Base-by-base conservation (phyloP, 352 stramenopile species). In the Phytophthora pseudosyringae region DNA sequence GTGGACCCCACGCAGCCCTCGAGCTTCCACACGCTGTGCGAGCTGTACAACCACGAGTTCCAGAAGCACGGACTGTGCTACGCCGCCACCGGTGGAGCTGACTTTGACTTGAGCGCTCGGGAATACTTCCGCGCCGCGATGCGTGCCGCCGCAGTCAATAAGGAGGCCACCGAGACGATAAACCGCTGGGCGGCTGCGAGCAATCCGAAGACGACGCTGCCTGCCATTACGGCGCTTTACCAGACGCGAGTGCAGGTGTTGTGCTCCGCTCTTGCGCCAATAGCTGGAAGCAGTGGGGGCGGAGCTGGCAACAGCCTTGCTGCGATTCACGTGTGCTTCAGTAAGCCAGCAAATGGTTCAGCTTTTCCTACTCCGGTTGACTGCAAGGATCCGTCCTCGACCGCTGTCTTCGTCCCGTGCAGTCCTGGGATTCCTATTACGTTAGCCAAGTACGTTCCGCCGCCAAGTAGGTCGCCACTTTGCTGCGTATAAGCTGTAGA, bases 41-140 rank as follows among this genome's bases (percentile, higher is more conserved):
- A 92, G 52, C 76, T 91, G 35, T 95, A 93, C 81, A 90, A 95
- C 73, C 84, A 95, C 69, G 84, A 93, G 73, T 93, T 95, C 73
- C 86, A 95, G 71, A 95, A 95, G 71, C 86, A 95, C 62, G 84
- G 86, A 26, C 65, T 93, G 36, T 95, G 86, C 80, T 95, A 88
- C 67, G 77, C 74, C 28, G 82, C 86, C 5, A 73, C 79, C 31
- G 76, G 53, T 9, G 59, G 49, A n/a, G 25, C 31, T 8, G 68
- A 81, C 61, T 78, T 74, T 41, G 56, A 73, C 25, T 13, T 32
- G 9, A 71, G 52, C 36, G 72, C 77, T 26, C 45, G 50, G 4
- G 40, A 67, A 38, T 86, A 81, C 57, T 83, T 86, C 28, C 39
- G 56, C 15, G 67, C 67, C 0, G 47, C 65, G 11, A 39, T 86